Base-by-base conservation (phyloP, 73 alveolate species). In the Diophrys sp. region DNA sequence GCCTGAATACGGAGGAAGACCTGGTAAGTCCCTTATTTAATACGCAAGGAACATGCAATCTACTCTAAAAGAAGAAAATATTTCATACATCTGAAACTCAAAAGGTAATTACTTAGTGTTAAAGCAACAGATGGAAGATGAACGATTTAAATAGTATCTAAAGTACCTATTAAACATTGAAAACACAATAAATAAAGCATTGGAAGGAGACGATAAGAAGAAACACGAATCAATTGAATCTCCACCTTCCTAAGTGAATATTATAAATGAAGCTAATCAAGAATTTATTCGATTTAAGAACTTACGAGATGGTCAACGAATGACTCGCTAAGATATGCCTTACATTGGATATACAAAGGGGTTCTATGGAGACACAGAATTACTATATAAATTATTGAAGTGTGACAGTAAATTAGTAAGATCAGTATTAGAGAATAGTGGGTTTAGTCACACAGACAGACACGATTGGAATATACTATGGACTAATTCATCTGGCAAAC, bases 391-490 rank as follows among this genome's bases (percentile, higher is more conserved):
- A 67, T 34, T 79, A 69, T 75, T 78, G 26, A 70, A 88, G 54
- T 71, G 82, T 32, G 95, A 89, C 27, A 54, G 87, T 31, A 85
- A 76, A 55, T 85, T 89, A 2, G 85, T 89, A 0, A 23, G 93
- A 30, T 44, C 89, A 2, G 76, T 85, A n/a, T 72, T 89, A 1
- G 93, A 89, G 76, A 75, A 54, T 1, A 67, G 71, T 71, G 90
- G 90, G 5, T 85, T 80, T 66, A 29, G 83, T 14, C 66, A 57
- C 24, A 89, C 96, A 0, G 96, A 89, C 31, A 66, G 87, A 25
- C 96, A 89, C 73, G 93, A 89, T 30, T 89, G 96, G 93, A 89
- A 89, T 66, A 44, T 89, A 0, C 85, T 89, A 24, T 89, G 96
- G 91, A 73, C 81, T 29, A 70, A 81, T 18, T 27, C 82, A n/a